Conservation (phyloP, 2,329 filamentous ascomycete genomes). For the Fusarium sororula region DNA sequence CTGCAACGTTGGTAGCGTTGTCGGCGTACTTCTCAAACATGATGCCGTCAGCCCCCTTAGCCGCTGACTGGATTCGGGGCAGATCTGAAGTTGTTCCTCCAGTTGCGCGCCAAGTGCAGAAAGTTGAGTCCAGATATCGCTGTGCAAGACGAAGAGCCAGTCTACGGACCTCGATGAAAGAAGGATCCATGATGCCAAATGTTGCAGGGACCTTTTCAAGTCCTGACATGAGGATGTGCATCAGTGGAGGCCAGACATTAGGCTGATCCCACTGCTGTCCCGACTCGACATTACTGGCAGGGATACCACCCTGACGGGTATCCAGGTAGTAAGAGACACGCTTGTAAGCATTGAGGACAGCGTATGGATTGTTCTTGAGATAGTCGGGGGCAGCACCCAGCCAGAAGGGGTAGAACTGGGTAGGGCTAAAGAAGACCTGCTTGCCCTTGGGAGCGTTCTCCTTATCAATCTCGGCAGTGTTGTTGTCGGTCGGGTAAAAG, state of each 20-base stretch:
- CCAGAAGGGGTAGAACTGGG: conserved; percentile 76
- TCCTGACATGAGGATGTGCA: conserved; percentile 70
- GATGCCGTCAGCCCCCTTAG: conserved; percentile 58
- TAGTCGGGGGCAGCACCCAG: conserved; percentile 67
- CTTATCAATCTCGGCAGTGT: conserved; percentile 45
- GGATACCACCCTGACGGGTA: conserved; percentile 63
- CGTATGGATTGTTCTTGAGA: conserved; percentile 67
- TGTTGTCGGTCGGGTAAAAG: conserved; percentile 60
- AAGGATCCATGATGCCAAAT: conserved; percentile 61
- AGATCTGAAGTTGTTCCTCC: conserved; percentile 66
- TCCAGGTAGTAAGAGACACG: conserved; percentile 64
- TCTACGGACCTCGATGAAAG: conserved; percentile 62
- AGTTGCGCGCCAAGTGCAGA: conserved; percentile 76
- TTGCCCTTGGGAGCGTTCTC: conserved; percentile 60
- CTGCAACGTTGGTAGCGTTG: conserved; percentile 66
- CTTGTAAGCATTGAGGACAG: conserved; percentile 63
- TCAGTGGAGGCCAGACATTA: conserved; percentile 74
- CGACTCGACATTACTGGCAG: conserved; percentile 68
- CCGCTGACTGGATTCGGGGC: conserved; percentile 59
- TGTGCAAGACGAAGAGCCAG: conserved; percentile 69
- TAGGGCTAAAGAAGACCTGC: conserved; percentile 66
- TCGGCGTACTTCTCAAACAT: conserved; percentile 78
- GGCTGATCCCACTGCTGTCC: conserved; percentile 77
- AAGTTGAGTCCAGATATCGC: conserved; percentile 72
- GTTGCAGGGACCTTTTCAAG: conserved; percentile 68